Percentiles rank a stretch among this genome's conserved stretches.
Evolutionary conservation across 352 stramenopile species (phyloP).

Genomic region (Thalassiosira exigua): DNA sequence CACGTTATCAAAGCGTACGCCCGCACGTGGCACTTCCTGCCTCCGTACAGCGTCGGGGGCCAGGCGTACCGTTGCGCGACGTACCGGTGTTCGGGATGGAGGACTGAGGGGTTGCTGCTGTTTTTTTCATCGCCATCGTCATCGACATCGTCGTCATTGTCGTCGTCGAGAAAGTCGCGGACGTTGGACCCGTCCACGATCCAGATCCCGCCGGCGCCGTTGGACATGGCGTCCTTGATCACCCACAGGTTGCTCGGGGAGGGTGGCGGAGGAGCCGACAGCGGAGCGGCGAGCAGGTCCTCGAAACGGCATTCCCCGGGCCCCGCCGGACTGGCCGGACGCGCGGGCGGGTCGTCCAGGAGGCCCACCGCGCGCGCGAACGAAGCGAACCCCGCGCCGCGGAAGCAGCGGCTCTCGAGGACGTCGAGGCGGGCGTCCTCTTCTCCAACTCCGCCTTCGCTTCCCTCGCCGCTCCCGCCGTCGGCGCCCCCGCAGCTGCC

Average conservation of each 20-base stretch:
- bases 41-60: conserved; percentile 69
- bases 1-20: conserved; percentile 73
- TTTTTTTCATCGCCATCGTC: background rate
- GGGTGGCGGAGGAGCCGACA: conserved; percentile 3
- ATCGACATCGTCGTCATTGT: conserved; percentile 7
- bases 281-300: conserved; percentile 18
- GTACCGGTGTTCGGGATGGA: conserved; percentile 68
- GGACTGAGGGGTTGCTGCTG: conserved; percentile 1
- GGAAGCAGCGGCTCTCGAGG: conserved; percentile 74
- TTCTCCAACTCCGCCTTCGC: conserved; percentile 4
- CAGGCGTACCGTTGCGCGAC: conserved; percentile 78
- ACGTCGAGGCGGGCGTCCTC: conserved; percentile 35
- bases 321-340: background rate
- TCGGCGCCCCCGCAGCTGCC: no score
- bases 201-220: conserved; percentile 82
- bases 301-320: conserved; percentile 20
- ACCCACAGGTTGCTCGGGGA: conserved; percentile 70
- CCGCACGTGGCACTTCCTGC: conserved; percentile 76
- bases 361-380: conserved; percentile 45
- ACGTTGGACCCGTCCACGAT: conserved; percentile 62
- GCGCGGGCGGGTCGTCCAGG: conserved; percentile 4
- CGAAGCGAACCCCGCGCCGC: conserved; percentile 57
- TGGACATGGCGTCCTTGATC: conserved; percentile 77
- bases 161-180: conserved; percentile 23
- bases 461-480: conserved; percentile 13